Percentiles rank a stretch among this genome's conserved stretches.
Conservation (phyloP, 2,329 filamentous ascomycete genomes). For the Hymenoscyphus fructigenus region DNA sequence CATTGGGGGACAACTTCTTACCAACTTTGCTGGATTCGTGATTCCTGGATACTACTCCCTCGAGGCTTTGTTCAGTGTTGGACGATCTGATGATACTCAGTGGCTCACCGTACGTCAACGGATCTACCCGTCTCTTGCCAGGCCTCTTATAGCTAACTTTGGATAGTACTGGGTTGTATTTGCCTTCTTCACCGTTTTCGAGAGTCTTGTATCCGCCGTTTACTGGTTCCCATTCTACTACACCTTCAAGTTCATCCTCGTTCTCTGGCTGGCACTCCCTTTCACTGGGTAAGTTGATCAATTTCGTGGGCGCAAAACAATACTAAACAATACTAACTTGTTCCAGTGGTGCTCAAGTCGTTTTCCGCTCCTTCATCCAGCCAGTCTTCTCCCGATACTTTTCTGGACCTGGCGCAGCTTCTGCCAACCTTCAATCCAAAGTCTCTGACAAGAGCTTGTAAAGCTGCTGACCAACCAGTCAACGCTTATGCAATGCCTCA, state of each 20-base stretch:
- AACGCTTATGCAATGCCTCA: conserved; percentile 10
- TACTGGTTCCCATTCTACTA: conserved; percentile 99
- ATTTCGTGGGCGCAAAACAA: not conserved
- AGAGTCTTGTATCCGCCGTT: conserved; percentile 79
- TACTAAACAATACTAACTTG: conserved; percentile 16
- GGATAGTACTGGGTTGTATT: conserved; percentile 84
- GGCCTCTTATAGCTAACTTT: conserved; percentile 13
- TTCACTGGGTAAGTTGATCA: conserved; percentile 76
- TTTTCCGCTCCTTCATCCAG: conserved; percentile 95
- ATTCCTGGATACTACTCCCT: conserved; percentile 85
- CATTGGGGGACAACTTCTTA: conserved; percentile 82
- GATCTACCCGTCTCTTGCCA: conserved; percentile 8
- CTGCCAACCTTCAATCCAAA: conserved; percentile 44
- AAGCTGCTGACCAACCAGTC: conserved; percentile 26
- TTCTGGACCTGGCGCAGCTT: conserved; percentile 64
- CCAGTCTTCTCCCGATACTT: conserved; percentile 95
- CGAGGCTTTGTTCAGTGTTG: conserved; percentile 68
- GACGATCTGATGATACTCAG: conserved; percentile 78
- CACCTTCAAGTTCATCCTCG: conserved; percentile 97
- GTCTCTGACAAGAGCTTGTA: conserved; percentile 65
- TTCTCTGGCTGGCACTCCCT: conserved; percentile 97
- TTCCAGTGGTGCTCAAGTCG: conserved; percentile 82
- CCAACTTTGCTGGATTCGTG: conserved; percentile 81
- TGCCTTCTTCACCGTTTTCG: conserved; percentile 77
- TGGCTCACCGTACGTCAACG: conserved; percentile 64